phyloP scores from a whole-genome alignment of 768 basidiomycete genomes.

The Naganishia randhawae region DNA sequence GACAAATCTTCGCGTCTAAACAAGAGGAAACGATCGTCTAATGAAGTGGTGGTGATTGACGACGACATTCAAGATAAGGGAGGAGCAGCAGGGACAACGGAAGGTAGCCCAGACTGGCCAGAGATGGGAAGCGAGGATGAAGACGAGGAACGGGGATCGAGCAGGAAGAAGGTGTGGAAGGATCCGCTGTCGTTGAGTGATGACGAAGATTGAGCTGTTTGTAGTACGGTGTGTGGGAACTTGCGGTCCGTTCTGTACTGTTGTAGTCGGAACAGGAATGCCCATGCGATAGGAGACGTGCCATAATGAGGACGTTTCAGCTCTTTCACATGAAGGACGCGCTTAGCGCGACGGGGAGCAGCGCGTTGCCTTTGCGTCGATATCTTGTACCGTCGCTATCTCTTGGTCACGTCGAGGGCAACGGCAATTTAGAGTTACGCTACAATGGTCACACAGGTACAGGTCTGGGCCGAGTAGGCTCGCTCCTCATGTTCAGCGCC shows the following conservation, averaged over 20 bases:
- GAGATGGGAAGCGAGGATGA: slow-evolving; percentile 6
- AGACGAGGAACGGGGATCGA: neutral
- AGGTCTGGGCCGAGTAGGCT: neutral
- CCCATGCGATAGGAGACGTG: neutral
- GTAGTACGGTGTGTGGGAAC: too few relatives aligned
- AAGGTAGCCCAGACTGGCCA: slow-evolving; percentile 17
- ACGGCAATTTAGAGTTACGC: neutral
- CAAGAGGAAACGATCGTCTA: neutral
- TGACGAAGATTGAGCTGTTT: slow-evolving; percentile 4
- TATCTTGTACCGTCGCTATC: neutral
- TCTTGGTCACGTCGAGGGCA: too few relatives aligned
- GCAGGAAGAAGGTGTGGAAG: slow-evolving; percentile 14
- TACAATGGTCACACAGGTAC: neutral
- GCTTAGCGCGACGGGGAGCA: neutral
- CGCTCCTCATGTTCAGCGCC: neutral
- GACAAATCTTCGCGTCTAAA: neutral
- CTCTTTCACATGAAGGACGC: neutral
- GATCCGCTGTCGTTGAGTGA: slow-evolving; percentile 18
- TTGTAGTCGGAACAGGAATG: neutral
- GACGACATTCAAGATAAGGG: neutral
- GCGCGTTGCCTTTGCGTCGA: neutral
- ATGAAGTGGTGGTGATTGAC: slow-evolving; percentile 16
- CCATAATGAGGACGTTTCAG: neutral
- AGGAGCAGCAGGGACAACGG: neutral
- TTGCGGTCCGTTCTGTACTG: too few relatives aligned